phyloP scores from a whole-genome alignment of 192 early-diverging fungal species.

The Umbelopsis ramanniana region DNA sequence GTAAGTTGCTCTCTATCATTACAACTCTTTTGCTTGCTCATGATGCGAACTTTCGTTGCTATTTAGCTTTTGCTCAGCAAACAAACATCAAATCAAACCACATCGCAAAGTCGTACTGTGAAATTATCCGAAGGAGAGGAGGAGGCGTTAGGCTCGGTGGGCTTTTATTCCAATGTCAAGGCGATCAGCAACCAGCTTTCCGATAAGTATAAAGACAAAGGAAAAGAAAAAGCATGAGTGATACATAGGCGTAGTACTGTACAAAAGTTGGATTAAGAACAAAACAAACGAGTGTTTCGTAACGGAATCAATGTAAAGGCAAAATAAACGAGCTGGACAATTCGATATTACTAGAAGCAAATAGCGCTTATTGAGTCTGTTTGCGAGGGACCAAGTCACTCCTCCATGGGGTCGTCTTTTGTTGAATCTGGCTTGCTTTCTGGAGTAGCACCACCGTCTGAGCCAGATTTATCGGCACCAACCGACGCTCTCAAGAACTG shows the following conservation, averaged over 20 bases:
- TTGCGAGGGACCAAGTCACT: background rate
- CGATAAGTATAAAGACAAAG: background rate
- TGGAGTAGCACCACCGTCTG: background rate
- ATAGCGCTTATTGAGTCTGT: no score
- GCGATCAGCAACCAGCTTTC: background rate
- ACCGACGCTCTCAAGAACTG: slow-evolving; percentile 21
- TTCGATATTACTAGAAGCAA: background rate
- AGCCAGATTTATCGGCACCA: background rate
- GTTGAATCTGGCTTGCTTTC: background rate
- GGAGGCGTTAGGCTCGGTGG: background rate
- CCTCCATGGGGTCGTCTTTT: slow-evolving; percentile 12
- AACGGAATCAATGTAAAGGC: no score
- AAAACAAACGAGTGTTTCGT: background rate
- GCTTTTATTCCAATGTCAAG: background rate
- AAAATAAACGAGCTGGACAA: background rate
- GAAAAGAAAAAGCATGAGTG: background rate
- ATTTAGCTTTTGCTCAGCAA: background rate
- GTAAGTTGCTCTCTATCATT: slow-evolving; percentile 30
- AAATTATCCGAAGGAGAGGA: background rate
- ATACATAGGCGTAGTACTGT: slow-evolving; percentile 3
- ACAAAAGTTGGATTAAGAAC: background rate
- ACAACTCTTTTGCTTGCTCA: background rate
- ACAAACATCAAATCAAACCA: background rate
- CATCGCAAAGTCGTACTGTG: background rate
- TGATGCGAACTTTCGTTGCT: background rate